Evolutionary conservation across 768 basidiomycete genomes (phyloP), one percentile per base, ranked within the genome.

Genomic region (Dictyophora rubrovolvata): DNA sequence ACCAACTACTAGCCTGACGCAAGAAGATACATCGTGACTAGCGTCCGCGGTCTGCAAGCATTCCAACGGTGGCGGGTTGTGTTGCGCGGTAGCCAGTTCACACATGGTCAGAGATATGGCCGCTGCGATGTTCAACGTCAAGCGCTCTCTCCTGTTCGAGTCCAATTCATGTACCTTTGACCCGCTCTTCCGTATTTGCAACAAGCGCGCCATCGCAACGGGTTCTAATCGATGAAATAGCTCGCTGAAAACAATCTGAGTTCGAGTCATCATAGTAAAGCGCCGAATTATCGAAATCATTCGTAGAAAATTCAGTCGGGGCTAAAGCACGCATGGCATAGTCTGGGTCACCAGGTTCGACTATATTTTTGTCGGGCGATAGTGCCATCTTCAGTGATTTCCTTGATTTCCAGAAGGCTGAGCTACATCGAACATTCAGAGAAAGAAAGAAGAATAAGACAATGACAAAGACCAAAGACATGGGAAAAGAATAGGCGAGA

Each of bases 21-120:
- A 84, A 61, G 69, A 67, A 37, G 79, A 75, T 64, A 75, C 79
- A 20, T 17, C 49, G 9, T 37, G 42, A 1, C 21, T 23, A 4
- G 28, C 48, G 48, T 49, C 57, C 20, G 17, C 23, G 11, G 48
- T 14, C 47, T 48, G 28, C 16, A 34, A 58, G 62, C 87, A 89
- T 72, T 89, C 87, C 64, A 87, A 70, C 2, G 87, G 87, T 17
- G 80, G 70, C 1, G 84, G 76, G 68, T 85, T 77, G 63, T 85
- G 81, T 55, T 78, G 78, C 18, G 86, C 87, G 1, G 86, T 89
- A 18, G 82, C 79, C n/a, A 89, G 71, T 69, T 89, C 87, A 68
- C 87, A 89, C 46, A 89, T 72, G 1, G 87, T 89, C 82, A 89
- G 83, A 5, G 80, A 77, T 52, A 89, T 86, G 1, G 87, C 85